Conservation (phyloP, 345 rosid genomes). For the Bruguiera sexangula region DNA sequence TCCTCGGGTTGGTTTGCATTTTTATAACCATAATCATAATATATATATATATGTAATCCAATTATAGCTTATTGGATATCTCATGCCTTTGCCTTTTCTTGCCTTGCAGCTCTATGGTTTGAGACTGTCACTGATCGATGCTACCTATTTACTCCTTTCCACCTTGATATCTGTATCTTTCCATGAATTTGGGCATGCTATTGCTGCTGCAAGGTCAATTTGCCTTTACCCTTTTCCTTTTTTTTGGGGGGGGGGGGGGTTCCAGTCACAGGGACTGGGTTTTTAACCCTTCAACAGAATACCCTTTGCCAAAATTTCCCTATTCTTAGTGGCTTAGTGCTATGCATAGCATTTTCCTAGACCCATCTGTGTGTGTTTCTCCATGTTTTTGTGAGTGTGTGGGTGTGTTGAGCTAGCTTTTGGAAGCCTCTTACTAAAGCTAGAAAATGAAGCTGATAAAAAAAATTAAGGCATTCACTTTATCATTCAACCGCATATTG, state of each 20-base stretch:
- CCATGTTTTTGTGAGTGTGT: too few relatives aligned
- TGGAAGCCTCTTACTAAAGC: background rate
- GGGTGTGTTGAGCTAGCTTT: too few relatives aligned
- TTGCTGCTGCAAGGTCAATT: conserved; percentile 80
- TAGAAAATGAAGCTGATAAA: background rate
- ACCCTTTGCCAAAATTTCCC: background rate
- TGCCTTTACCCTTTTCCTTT: background rate
- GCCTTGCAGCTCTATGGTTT: conserved; percentile 34
- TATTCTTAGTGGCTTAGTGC: background rate
- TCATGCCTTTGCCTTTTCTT: background rate
- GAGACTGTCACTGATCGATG: conserved; percentile 49
- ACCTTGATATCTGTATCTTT: conserved; percentile 66
- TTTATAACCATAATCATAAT: too few relatives aligned
- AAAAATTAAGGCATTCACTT: background rate
- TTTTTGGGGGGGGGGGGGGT: background rate
- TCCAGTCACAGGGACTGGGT: background rate
- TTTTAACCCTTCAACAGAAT: background rate
- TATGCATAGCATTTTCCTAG: too few relatives aligned
- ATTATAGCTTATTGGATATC: too few relatives aligned
- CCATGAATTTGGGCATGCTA: conserved; percentile 89
- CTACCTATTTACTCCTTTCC: conserved; percentile 45
- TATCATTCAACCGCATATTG: background rate
- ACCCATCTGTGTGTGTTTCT: too few relatives aligned
- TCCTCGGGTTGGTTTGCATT: conserved; percentile 11
- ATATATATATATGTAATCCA: too few relatives aligned